Evolutionary conservation across 139 green algal species (phyloP), one percentile per base, ranked within the genome.

Genomic region (Chlorella sp.): DNA sequence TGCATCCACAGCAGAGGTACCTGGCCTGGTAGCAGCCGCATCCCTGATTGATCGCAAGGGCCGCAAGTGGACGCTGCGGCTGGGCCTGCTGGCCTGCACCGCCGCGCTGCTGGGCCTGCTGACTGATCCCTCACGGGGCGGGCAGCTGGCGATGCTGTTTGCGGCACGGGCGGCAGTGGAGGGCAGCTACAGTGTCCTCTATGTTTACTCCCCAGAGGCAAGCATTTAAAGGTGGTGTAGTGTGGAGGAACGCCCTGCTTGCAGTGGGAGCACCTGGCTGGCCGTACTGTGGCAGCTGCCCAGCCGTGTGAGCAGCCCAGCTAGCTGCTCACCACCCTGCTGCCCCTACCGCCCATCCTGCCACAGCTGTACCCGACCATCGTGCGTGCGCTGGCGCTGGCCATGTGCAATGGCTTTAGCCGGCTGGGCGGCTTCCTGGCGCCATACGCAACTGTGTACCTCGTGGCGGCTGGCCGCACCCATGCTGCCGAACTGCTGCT

Each of bases 161-260:
- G 62, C 81, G 21, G 81, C 89, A 6, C 87, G 95, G 12, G 88
- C 82, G 1, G 86, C 81, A 30, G 92, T 95, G 34, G 92, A 95
- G 81, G 90, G 90, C 3, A 78, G 91, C 41, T 38, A 34, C 30
- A 71, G 64, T 9, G 41, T 78, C 1, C 75, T 98, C 4, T 97
- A 92, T 85, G 86, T 95, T 2, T 96, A 95, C 80, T 92, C 95
- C 1, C 93, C 95, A 39, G 94, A 98, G 90, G 67, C 30, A 32
- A 26, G 65, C 65, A 32, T 1, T 13, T 89, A 56, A 4, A 57
- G 38, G 9, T 60, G 51, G 13, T 51, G 9, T 51, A 9, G 44
- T 51, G 44, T 51, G 7, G 44, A 51, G 44, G 7, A 51, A 9
- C 44, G 44, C 44, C 44, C 9, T 51, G 44, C 6, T 9, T 51